Percentiles rank a stretch among this genome's conserved stretches.
These are phyloP conservation scores for Akanthomyces muscarius DNA, from an alignment of 2,329 filamentous ascomycete species.

Conservation along the genomic window DNA sequence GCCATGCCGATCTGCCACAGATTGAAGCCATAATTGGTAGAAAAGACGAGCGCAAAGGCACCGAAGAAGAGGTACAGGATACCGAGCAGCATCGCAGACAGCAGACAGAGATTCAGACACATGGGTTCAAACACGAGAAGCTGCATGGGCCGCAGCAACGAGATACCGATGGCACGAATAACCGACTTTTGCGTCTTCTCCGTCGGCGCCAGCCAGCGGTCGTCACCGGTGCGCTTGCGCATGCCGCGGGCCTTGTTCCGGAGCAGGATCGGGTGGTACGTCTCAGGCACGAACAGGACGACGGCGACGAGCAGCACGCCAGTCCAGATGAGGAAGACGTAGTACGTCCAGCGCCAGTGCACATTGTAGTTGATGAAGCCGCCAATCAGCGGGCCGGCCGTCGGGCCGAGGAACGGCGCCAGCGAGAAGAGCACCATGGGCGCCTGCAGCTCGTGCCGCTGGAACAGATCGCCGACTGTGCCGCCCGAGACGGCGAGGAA, in stretches of 20 bases:
- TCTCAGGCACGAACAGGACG: constrained; percentile 75
- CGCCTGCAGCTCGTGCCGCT: constrained; percentile 61
- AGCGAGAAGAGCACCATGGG: constrained; percentile 81
- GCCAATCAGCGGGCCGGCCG: constrained; percentile 59
- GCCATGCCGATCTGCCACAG: constrained; percentile 76
- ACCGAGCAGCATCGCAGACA: constrained; percentile 80
- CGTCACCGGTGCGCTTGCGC: constrained; percentile 72
- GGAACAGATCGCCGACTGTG: constrained; percentile 78
- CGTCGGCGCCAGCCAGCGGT: constrained; percentile 70
- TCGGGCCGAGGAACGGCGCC: constrained; percentile 60
- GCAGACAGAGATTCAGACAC: constrained; percentile 76
- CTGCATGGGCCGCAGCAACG: constrained; percentile 68
- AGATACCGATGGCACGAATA: constrained; percentile 51
- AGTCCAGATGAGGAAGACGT: constrained; percentile 78
- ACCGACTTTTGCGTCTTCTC: constrained; percentile 71
- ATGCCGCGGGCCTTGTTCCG: constrained; percentile 66
- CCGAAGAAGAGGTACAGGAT: constrained; percentile 90
- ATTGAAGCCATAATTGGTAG: constrained; percentile 68
- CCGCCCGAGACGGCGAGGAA: constrained; percentile 75
- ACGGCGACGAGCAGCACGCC: constrained; percentile 61
- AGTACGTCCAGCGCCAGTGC: constrained; percentile 80
- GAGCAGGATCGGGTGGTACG: constrained; percentile 74
- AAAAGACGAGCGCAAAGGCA: constrained; percentile 78
- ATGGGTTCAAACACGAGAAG: constrained; percentile 80
- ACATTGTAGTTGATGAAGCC: constrained; percentile 78